Evolutionary conservation across 495 filamentous ascomycete genomes (phyloP).

Genomic region (Penicillium crystallinum): DNA sequence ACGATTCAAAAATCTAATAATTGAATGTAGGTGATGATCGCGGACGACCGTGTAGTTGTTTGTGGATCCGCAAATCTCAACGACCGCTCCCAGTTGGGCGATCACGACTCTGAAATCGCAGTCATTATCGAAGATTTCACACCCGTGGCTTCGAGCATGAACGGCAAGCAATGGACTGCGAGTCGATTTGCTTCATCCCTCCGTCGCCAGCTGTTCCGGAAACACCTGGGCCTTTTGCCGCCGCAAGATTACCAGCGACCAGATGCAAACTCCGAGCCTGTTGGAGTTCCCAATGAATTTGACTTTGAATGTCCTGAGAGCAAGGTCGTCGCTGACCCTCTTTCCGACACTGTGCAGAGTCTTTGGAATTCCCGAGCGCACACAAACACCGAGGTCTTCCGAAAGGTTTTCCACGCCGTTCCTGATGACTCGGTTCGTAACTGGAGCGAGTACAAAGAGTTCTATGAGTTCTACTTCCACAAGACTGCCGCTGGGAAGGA

Average conservation of each 20-base stretch:
- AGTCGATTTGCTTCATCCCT: slow-evolving; percentile 79
- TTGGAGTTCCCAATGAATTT: slow-evolving; percentile 68
- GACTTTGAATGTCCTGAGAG: slow-evolving; percentile 79
- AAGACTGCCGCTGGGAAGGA: slow-evolving; percentile 36
- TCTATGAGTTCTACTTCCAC: slow-evolving; percentile 72
- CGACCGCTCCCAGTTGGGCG: slow-evolving; percentile 86
- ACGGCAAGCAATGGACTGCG: slow-evolving; percentile 62
- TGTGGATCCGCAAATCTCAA: slow-evolving; percentile 93
- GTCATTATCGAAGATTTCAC: slow-evolving; percentile 74
- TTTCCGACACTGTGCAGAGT: slow-evolving; percentile 58
- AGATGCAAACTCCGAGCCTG: slow-evolving; percentile 69
- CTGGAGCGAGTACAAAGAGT: slow-evolving; percentile 83
- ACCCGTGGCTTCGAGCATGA: slow-evolving; percentile 64
- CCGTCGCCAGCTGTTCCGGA: slow-evolving; percentile 80
- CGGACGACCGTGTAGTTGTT: slow-evolving; percentile 84
- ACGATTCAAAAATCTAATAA: slow-evolving; percentile 12
- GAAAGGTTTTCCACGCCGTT: slow-evolving; percentile 79
- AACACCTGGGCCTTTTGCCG: slow-evolving; percentile 81
- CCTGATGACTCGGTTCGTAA: slow-evolving; percentile 74
- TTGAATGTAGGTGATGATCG: slow-evolving; percentile 63
- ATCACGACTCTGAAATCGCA: slow-evolving; percentile 82
- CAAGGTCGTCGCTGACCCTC: slow-evolving; percentile 66
- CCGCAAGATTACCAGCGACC: slow-evolving; percentile 61
- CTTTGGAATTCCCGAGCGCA: slow-evolving; percentile 71
- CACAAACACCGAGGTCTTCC: slow-evolving; percentile 82